Evolutionary conservation across 2,329 filamentous ascomycete species (phyloP).

Genomic region (Exophiala bonariae): DNA sequence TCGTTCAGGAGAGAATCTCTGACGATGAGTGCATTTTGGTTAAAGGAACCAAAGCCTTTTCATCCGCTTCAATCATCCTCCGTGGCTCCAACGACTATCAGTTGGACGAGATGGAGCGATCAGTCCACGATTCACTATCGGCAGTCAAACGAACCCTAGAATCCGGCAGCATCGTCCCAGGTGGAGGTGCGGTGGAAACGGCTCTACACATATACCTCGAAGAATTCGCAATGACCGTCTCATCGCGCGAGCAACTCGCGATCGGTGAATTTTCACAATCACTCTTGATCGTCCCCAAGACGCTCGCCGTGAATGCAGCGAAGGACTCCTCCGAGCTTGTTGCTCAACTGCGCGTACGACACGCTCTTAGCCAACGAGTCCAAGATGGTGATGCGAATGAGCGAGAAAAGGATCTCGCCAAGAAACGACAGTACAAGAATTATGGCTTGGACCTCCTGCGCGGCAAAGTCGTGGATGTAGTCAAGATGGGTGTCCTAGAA

Average conservation of each 20-base stretch:
- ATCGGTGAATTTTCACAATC: constrained; percentile 97
- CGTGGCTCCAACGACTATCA: constrained; percentile 95
- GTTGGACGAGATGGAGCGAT: constrained; percentile 98
- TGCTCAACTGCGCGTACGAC: constrained; percentile 88
- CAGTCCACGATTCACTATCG: constrained; percentile 92
- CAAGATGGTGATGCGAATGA: constrained; percentile 75
- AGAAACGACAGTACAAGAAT: constrained; percentile 98
- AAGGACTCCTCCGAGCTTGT: constrained; percentile 95
- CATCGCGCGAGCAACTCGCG: constrained; percentile 93
- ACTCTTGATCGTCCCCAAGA: constrained; percentile 93
- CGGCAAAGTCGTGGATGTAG: constrained; percentile 86
- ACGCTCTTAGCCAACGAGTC: constrained; percentile 90
- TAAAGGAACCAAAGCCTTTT: constrained; percentile 92
- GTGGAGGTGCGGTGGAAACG: constrained; percentile 96
- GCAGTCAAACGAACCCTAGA: constrained; percentile 97
- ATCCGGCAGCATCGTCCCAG: constrained; percentile 93
- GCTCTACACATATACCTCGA: constrained; percentile 98
- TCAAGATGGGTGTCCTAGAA: constrained; percentile 94
- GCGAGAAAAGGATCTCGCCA: constrained; percentile 83
- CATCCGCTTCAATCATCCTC: constrained; percentile 92
- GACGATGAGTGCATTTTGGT: constrained; percentile 98
- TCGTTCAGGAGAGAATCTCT: constrained; percentile 96
- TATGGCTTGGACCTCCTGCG: constrained; percentile 89
- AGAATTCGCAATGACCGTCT: constrained; percentile 95
- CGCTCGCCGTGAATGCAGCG: constrained; percentile 91